phyloP scores from a whole-genome alignment of 768 basidiomycete species.

The Gloeostereum incarnatum region DNA sequence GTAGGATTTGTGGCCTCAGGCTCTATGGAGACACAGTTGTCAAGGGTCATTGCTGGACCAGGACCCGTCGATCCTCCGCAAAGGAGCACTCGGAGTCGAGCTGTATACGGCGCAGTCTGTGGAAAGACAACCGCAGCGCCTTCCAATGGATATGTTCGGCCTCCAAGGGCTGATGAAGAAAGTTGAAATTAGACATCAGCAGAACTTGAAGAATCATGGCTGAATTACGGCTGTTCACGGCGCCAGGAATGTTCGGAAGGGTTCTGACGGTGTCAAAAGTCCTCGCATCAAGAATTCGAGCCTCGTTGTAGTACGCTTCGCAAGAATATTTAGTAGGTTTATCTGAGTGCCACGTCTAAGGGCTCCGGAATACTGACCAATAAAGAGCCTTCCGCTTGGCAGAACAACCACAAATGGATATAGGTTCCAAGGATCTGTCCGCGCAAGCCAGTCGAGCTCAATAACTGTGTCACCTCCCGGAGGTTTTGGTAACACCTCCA shows the following conservation, averaged over 20 bases:
- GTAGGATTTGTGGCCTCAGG: slow-evolving; percentile 54
- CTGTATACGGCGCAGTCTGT: slow-evolving; percentile 63
- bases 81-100: slow-evolving; percentile 56
- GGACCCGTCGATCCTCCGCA: slow-evolving; percentile 73
- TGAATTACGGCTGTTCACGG: slow-evolving; percentile 52
- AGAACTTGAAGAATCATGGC: background rate
- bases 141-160: slow-evolving; percentile 73
- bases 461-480: slow-evolving; percentile 51
- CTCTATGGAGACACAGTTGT: slow-evolving; percentile 63
- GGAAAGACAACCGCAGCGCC: slow-evolving; percentile 66
- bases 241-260: slow-evolving; percentile 68
- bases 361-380: slow-evolving; percentile 36
- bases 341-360: background rate
- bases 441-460: slow-evolving; percentile 53
- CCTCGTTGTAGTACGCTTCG: slow-evolving; percentile 76
- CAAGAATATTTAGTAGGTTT: background rate
- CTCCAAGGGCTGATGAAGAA: slow-evolving; percentile 38
- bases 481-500: slow-evolving; percentile 66
- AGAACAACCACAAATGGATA: slow-evolving; percentile 73
- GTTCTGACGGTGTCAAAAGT: slow-evolving; percentile 51
- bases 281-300: slow-evolving; percentile 59
- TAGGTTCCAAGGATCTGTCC: slow-evolving; percentile 74
- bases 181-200: background rate
- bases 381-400: slow-evolving; percentile 60
- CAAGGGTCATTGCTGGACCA: slow-evolving; percentile 38